phyloP scores from a whole-genome alignment of 768 basidiomycete genomes.

The Mycena pura region DNA sequence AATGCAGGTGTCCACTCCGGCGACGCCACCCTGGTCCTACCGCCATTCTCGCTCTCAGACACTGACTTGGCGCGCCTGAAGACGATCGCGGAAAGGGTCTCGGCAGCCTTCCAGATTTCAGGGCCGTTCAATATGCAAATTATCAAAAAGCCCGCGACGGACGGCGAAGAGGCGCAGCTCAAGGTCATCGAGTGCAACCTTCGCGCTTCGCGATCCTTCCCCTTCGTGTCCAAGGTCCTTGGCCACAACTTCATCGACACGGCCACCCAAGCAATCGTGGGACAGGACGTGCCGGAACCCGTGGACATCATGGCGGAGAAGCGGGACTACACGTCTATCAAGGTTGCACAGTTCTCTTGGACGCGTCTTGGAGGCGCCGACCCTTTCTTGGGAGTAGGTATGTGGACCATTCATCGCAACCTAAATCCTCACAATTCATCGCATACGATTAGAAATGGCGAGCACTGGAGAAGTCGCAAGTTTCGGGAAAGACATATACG shows the following conservation, averaged over 20 bases:
- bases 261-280: slow-evolving; percentile 87
- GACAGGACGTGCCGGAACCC: slow-evolving; percentile 86
- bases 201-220: slow-evolving; percentile 97
- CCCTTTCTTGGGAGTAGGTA: slow-evolving; percentile 94
- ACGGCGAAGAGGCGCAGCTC: slow-evolving; percentile 65
- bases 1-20: slow-evolving; percentile 99
- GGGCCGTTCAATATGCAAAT: slow-evolving; percentile 99
- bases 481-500: slow-evolving; percentile 92
- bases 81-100: slow-evolving; percentile 94
- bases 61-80: slow-evolving; percentile 88
- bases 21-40: slow-evolving; percentile 96
- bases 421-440: slow-evolving; percentile 5
- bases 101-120: slow-evolving; percentile 92
- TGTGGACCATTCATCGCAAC: slow-evolving; percentile 37
- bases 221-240: slow-evolving; percentile 98
- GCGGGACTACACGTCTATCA: slow-evolving; percentile 93
- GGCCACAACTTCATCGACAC: slow-evolving; percentile 97
- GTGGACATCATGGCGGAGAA: slow-evolving; percentile 90
- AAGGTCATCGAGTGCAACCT: slow-evolving; percentile 99
- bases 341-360: slow-evolving; percentile 99
- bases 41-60: slow-evolving; percentile 82
- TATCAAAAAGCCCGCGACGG: slow-evolving; percentile 77
- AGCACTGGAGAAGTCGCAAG: slow-evolving; percentile 97
- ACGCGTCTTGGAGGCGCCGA: slow-evolving; percentile 95
- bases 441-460: slow-evolving; percentile 80